These are phyloP conservation scores for Mortierella alpina DNA, from an alignment of 192 early-diverging fungal species.

Conservation along the genomic window DNA sequence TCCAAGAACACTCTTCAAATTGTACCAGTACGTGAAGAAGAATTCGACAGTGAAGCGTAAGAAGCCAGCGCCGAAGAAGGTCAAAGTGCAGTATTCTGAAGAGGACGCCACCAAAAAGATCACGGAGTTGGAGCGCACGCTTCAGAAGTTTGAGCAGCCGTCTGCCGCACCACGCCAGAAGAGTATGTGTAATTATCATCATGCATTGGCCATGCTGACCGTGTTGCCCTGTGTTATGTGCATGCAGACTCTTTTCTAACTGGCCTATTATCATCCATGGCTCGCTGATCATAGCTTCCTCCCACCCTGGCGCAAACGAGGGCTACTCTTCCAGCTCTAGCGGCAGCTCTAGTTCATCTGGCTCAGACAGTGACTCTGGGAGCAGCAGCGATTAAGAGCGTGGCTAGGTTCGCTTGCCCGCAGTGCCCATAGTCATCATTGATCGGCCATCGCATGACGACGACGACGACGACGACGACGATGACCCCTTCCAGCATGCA, in stretches of 20 bases:
- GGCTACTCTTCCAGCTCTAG: constrained; percentile 62
- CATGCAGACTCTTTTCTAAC: not conserved
- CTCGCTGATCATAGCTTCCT: not conserved
- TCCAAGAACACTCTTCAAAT: constrained; percentile 79
- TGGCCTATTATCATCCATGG: constrained; percentile 7
- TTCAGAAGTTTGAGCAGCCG: constrained; percentile 62
- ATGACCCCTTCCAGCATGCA: too few relatives aligned
- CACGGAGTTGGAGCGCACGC: constrained; percentile 57
- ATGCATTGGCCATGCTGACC: not conserved
- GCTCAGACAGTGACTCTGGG: constrained; percentile 87
- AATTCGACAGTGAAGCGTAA: constrained; percentile 61
- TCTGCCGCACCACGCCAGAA: constrained; percentile 43
- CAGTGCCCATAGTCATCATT: too few relatives aligned
- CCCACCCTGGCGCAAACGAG: constrained; percentile 30
- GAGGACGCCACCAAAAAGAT: constrained; percentile 65
- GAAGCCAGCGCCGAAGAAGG: constrained; percentile 60
- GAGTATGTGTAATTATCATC: constrained; percentile 39
- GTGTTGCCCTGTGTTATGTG: not conserved
- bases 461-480: too few relatives aligned
- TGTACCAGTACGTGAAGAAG: constrained; percentile 88
- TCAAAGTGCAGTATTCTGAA: constrained; percentile 58
- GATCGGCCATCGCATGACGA: too few relatives aligned
- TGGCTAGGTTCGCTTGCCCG: too few relatives aligned
- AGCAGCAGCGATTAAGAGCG: constrained; percentile 44
- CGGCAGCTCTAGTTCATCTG: constrained; percentile 69